Evolutionary conservation across 345 rosid genomes (phyloP), one percentile per base, ranked within the genome.

Genomic region (Cochlearia excelsa): DNA sequence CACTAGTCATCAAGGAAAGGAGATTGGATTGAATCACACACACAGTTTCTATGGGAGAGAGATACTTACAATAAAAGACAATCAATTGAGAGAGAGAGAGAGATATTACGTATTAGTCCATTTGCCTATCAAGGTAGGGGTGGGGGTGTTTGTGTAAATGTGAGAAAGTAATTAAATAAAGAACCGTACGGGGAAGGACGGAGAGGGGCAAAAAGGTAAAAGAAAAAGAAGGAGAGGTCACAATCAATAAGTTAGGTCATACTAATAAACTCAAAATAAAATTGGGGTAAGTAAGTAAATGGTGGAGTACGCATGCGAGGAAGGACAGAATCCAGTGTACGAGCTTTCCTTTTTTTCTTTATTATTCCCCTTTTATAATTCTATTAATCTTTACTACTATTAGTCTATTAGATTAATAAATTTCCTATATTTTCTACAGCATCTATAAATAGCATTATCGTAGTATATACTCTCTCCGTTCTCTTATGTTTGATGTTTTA

Each of bases 241-340:
- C 64, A 56, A 51, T 70, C 69, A 9, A 28, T 0, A 50, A 70
- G 61, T 69, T 69, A 69, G 74, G 74, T 44, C 74, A 62, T 16
- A 16, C 23, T 16, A 16, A 16, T 16, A 16, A 16, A 16, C 23
- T 16, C 23, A 16, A 16, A 16, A 16, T 16, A 16, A 16, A 16
- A 16, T 40, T 52, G 54, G 55, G 1, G 10, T 5, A 37, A 39
- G 1, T 4, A 38, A 48, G 57, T 69, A 55, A 40, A 37, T 63
- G 74, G 69, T 70, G 74, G 69, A 70, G 74, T 63, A 6, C 50
- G 69, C 65, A 70, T 70, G 69, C 69, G 74, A 70, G 74, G 74
- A 70, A 70, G 74, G 69, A 70, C 74, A 49, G 68, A 69, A 61
- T 55, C 68, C 40, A 6, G 50, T 62, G 63, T 69, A 63, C 63